phyloP scores from a whole-genome alignment of 805 yeast genomes.

The Schizosaccharomyces japonicus region DNA sequence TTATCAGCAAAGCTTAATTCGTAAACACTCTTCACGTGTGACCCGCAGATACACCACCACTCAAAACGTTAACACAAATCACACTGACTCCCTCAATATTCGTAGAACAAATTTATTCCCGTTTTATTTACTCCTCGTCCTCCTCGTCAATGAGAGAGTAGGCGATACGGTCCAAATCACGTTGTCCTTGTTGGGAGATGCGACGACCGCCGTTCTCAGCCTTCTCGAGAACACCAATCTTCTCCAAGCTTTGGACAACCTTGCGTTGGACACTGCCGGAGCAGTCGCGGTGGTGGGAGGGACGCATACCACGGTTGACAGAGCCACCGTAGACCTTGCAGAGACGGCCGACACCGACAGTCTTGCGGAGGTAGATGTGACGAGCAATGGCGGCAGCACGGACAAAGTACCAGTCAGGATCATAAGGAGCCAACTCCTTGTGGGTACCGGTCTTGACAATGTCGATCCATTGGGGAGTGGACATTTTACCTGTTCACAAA shows the following conservation, averaged over 20 bases:
- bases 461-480: slow-evolving; percentile 99
- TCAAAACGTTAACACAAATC: too few relatives aligned
- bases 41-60: too few relatives aligned
- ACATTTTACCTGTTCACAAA: slow-evolving; percentile 38
- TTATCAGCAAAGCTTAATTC: too few relatives aligned
- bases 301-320: slow-evolving; percentile 95
- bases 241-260: slow-evolving; percentile 93
- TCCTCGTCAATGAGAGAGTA: slow-evolving; percentile 7
- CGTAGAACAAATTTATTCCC: not conserved
- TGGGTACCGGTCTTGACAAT: slow-evolving; percentile 96
- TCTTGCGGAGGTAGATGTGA: slow-evolving; percentile 98
- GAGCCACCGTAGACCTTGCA: slow-evolving; percentile 99
- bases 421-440: slow-evolving; percentile 98
- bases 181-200: slow-evolving; percentile 97
- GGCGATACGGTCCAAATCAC: slow-evolving; percentile 82
- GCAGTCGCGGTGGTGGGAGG: slow-evolving; percentile 95
- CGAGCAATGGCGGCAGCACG: slow-evolving; percentile 99
- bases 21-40: too few relatives aligned
- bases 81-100: too few relatives aligned
- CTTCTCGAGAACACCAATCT: slow-evolving; percentile 89
- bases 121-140: slow-evolving; percentile 9
- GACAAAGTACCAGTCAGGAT: slow-evolving; percentile 62
- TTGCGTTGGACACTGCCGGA: slow-evolving; percentile 98
- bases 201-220: slow-evolving; percentile 98
- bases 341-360: slow-evolving; percentile 96